Base-by-base conservation (phyloP, 257 asterid genomes). In the Misopates orontium region DNA sequence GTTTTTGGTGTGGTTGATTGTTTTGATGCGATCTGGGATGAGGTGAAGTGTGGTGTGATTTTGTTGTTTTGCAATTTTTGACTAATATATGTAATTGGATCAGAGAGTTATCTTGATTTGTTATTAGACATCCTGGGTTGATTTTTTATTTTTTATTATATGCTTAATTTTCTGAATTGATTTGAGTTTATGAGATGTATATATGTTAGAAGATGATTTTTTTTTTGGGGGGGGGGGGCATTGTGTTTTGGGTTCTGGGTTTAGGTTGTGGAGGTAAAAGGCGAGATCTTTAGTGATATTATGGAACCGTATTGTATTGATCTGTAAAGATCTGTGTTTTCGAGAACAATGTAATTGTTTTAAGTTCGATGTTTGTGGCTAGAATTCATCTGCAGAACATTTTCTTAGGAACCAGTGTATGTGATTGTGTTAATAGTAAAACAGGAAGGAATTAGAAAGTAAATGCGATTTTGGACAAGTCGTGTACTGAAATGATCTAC, bases 1-100 rank as follows among this genome's bases (percentile, higher is more conserved):
- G 61, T 72, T 64, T 64, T 58, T 18, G 8, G 7, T 54, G 23
- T 64, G 1, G 64, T 48, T 56, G 28, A 28, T 31, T 69, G 60
- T 60, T 62, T 22, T 57, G 60, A 60, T 68, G 58, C 65, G 67
- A 75, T 56, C 13, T 69, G 44, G 25, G 31, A 7, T 8, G 6
- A 4, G 39, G 10, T 31, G 48, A 58, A n/a, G 10, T 32, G 4
- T 14, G 41, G 17, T 66, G 6, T 32, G 55, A 32, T 57, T 44
- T 45, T 47, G 9, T 25, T 48, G 17, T 20, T 21, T 21, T 1
- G 13, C 1, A 24, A 8, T 21, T 15, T 21, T 0, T 60, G 20
- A 28, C 36, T 4, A 4, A 1, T 7, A n/a, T 3, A 10, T 28
- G 0, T 48, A 56, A 41, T 53, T 78, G 40, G 72, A 56, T 67